Evolutionary conservation across 148 eudicot genomes (phyloP).

Genomic region (Chenopodium formosanum): DNA sequence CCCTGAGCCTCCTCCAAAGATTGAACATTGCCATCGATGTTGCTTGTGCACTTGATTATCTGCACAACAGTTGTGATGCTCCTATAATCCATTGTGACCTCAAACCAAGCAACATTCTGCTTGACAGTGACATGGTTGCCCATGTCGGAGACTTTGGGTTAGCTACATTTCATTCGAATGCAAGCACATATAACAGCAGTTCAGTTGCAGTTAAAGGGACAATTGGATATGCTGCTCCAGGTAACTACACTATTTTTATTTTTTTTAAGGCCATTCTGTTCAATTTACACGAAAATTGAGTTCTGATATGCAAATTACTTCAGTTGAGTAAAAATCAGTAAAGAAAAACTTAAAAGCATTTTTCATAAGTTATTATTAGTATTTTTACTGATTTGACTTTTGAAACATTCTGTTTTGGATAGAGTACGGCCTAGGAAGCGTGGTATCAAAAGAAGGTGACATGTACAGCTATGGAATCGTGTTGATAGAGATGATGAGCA

Average conservation of each 20-base stretch:
- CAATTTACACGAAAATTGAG: no score
- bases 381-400: no score
- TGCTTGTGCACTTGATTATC: conserved; percentile 37
- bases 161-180: conserved; percentile 15
- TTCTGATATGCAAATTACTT: no score
- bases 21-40: not conserved
- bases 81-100: conserved; percentile 34
- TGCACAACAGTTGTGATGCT: conserved; percentile 24
- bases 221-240: conserved; percentile 37
- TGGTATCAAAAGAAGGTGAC: no score
- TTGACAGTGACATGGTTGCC: conserved; percentile 31
- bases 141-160: conserved; percentile 36
- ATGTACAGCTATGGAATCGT: no score
- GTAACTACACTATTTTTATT: not conserved
- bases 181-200: conserved; percentile 17
- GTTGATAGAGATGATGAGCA: no score
- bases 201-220: conserved; percentile 31
- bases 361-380: no score
- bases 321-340: no score
- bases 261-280: no score
- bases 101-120: conserved; percentile 31
- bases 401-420: no score
- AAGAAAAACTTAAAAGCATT: no score
- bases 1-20: not conserved
- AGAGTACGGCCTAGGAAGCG: no score